Base-by-base conservation (phyloP, 2,329 filamentous ascomycete genomes). In the Fonsecaea monophora region DNA sequence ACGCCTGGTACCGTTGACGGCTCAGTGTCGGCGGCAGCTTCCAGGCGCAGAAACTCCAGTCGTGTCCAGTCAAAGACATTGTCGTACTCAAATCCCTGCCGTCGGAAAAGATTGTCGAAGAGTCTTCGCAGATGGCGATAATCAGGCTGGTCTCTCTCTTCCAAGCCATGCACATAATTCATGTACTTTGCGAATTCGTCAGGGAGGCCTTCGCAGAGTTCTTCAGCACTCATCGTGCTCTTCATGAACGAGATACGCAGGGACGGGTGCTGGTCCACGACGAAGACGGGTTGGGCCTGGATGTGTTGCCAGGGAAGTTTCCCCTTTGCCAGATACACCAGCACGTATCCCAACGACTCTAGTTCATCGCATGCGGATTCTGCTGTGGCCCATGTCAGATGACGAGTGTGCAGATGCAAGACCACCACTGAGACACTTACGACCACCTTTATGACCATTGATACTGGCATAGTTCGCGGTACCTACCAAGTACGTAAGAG, bases 251-350 rank as follows among this genome's bases (percentile, higher is more conserved):
- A 64, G 9, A 65, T 54, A 32, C 42, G 65, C 50, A 37, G 21
- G n/a, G 30, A 53, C 65, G 13, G 42, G 21, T 21, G 18, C n/a
- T 12, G 54, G 42, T 21, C 25, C 57, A 25, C 25, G 25, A 25
- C 25, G 25, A 25, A 25, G 25, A 25, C 2, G 25, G 25, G 25
- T 25, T 57, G 25, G 77, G 89, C 21, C 81, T 90, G 90, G 69
- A 91, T 81, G 8, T 88, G 88, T 76, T 91, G 88, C 89, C 89
- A 91, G 45, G 89, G 89, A 61, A 91, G 82, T 5, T 87, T 88
- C 55, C 89, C 89, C 12, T 88, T 84, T 57, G 90, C 79, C 78
- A 91, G 91, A 78, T 91, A 91, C 84, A 91, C 88, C 78, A 90
- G 90, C 40, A 91, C 88, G 75, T 91, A 89, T 25, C 89, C 89